Percentiles rank a stretch among this genome's conserved stretches.
Conservation (phyloP, 345 rosid species). For the Brassica cretica region DNA sequence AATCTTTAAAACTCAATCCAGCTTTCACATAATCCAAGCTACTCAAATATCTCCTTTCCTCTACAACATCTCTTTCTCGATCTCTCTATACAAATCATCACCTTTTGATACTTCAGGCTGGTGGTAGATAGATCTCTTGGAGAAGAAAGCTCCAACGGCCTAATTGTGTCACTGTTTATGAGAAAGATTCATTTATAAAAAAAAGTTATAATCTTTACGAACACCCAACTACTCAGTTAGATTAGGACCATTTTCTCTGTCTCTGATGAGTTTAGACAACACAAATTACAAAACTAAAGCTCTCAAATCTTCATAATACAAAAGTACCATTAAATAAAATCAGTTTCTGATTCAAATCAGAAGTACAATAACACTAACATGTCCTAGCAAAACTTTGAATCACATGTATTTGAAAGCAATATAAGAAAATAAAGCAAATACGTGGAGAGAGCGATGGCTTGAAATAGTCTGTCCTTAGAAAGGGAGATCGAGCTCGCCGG, state of each 20-base stretch:
- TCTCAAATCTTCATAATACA: not conserved
- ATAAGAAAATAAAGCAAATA: not conserved
- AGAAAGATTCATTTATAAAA: not conserved
- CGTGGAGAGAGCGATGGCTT: too few relatives aligned
- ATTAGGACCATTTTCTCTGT: slow-evolving; percentile 6
- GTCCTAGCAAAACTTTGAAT: not conserved
- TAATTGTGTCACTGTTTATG: not conserved
- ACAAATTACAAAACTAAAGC: not conserved
- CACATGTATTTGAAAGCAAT: not conserved
- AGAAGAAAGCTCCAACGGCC: not conserved
- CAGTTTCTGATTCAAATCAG: too few relatives aligned
- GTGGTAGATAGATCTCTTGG: too few relatives aligned
- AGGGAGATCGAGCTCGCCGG: too few relatives aligned
- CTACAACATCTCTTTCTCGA: slow-evolving; percentile 28
- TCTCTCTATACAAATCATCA: too few relatives aligned
- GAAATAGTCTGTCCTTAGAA: too few relatives aligned
- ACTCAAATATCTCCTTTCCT: slow-evolving; percentile 44
- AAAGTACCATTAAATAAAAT: too few relatives aligned
- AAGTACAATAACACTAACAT: not conserved
- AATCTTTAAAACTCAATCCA: slow-evolving; percentile 38
- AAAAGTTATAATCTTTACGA: not conserved
- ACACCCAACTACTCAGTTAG: not conserved
- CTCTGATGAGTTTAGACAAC: not conserved
- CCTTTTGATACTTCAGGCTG: too few relatives aligned
- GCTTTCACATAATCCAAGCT: slow-evolving; percentile 50